Evolutionary conservation across 495 filamentous ascomycete genomes (phyloP).

Genomic region (Lepraria neglecta): DNA sequence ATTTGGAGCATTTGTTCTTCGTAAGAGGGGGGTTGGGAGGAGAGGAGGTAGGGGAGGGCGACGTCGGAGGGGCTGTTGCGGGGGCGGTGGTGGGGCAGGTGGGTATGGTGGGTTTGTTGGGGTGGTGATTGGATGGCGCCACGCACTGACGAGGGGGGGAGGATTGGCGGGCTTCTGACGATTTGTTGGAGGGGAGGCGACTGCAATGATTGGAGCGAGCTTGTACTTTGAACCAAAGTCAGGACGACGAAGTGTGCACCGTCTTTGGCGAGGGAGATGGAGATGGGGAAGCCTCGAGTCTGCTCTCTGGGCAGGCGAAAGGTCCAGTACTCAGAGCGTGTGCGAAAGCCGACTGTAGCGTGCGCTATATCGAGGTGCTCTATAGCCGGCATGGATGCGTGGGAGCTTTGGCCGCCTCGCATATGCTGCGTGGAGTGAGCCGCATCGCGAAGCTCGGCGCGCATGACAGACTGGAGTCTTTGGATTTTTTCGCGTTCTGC

Average conservation of each 20-base stretch:
- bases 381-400: conserved; percentile 26
- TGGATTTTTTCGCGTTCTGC: conserved; percentile 29
- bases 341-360: conserved; percentile 28
- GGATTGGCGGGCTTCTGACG: conserved; percentile 19
- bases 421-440: conserved; percentile 26
- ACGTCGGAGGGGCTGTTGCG: conserved; percentile 24
- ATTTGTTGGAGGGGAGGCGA: conserved; percentile 22
- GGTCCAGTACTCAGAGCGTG: conserved; percentile 30
- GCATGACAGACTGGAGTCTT: conserved; percentile 26
- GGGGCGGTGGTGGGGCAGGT: conserved; percentile 19
- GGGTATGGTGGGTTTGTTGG: conserved; percentile 17
- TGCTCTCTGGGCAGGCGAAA: conserved; percentile 29
- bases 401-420: conserved; percentile 21
- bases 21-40: conserved; percentile 10
- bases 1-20: conserved; percentile 22
- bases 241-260: conserved; percentile 27
- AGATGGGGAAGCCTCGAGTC: conserved; percentile 28
- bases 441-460: conserved; percentile 27
- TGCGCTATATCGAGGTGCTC: conserved; percentile 28
- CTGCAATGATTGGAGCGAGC: conserved; percentile 19
- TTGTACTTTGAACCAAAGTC: conserved; percentile 26
- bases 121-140: conserved; percentile 19
- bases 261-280: conserved; percentile 26
- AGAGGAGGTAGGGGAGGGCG: conserved; percentile 18
- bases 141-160: conserved; percentile 19